Percentiles rank a stretch among this genome's conserved stretches.
Evolutionary conservation across 176 grass and related monocot genomes (phyloP).

Genomic region (Oryza punctata): DNA sequence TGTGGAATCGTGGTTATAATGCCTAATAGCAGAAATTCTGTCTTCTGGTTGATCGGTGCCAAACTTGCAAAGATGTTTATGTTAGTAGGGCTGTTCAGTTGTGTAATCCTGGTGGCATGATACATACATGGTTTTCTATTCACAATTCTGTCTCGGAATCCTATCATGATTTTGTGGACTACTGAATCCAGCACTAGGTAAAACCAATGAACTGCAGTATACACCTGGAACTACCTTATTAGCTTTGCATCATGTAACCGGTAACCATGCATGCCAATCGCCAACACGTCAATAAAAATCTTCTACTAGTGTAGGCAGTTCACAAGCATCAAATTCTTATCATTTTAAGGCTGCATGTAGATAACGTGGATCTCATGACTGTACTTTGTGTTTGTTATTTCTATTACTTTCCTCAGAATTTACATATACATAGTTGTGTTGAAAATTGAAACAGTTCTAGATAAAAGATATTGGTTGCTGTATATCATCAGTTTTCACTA

Average conservation of each 20-base stretch:
- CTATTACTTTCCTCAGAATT: slow-evolving; percentile 4
- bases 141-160: background rate
- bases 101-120: slow-evolving; percentile 12
- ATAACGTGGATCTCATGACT: slow-evolving; percentile 12
- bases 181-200: background rate
- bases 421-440: slow-evolving; percentile 7
- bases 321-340: background rate
- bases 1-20: background rate
- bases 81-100: slow-evolving; percentile 3
- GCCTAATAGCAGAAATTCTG: slow-evolving; percentile 9
- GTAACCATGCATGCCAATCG: background rate
- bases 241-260: slow-evolving; percentile 16
- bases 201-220: slow-evolving; percentile 18
- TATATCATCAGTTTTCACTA: background rate
- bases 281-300: slow-evolving; percentile 3
- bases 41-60: slow-evolving; percentile 19
- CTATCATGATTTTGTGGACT: slow-evolving; percentile 9
- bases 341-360: slow-evolving; percentile 35
- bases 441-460: background rate
- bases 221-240: background rate
- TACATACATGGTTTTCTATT: background rate
- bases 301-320: slow-evolving; percentile 13
- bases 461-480: background rate
- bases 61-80: slow-evolving; percentile 18
- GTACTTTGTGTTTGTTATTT: slow-evolving; percentile 11